Evolutionary conservation across 768 basidiomycete species (phyloP), one percentile per base, ranked within the genome.

Genomic region (Hygrocybe punicea): DNA sequence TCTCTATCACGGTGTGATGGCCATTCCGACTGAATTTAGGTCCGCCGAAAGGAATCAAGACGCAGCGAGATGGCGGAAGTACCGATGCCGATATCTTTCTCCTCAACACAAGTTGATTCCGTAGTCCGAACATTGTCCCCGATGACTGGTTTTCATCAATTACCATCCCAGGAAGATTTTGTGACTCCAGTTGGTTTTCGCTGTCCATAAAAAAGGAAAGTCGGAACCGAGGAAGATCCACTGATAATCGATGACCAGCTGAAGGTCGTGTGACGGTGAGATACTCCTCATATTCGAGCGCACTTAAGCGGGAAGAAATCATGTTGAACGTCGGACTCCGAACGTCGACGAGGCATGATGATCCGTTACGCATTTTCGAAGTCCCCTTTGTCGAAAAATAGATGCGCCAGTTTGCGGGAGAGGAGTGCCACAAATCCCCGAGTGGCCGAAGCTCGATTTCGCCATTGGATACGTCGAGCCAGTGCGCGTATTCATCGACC

Each of bases 41-140:
- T 0, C 58, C 3, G 3, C 78, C 78, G 3, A 69, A 62, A 0
- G 80, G 81, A 39, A 81, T 67, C 35, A 81, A 62, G 33, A 81
- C 67, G 17, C 59, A 55, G 25, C 69, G 70, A 47, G 60, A 62
- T 33, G 64, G n/a, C n/a, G n/a, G n/a, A n/a, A n/a, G 63, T 16
- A 55, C 60, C 8, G 39, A 19, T 19, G 23, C 2, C 7, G 17
- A 47, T 4, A 60, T 51, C 42, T 61, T 68, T 45, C 62, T 64
- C 11, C 67, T 62, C 13, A 77, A 70, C 45, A 81, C 70, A 6
- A 82, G 68, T 16, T 80, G 74, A 36, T 65, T 71, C 33, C 46
- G 37, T 34, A 83, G 61, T 16, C 81, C 82, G 36, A 79, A 71
- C 62, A 83, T 64, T 1, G 78, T 75, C 1, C 78, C 78, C 1